phyloP scores from a whole-genome alignment of 176 grass and related monocot species.

The Zea luxurians region DNA sequence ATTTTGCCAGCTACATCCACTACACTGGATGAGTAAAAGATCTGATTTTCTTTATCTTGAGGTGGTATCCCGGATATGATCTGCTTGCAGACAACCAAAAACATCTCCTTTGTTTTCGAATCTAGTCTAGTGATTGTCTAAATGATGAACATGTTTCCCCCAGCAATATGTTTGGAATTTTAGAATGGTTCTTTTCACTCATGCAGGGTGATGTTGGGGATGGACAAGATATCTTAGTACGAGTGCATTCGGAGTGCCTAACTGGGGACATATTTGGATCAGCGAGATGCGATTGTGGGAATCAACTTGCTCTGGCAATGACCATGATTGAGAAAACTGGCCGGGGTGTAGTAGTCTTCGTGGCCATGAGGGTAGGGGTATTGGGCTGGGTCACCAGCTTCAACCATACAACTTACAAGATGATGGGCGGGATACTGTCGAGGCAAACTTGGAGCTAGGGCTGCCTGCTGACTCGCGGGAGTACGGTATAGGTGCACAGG shows the following conservation, averaged over 20 bases:
- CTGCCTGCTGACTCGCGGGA: constrained; percentile 87
- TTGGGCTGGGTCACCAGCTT: constrained; percentile 92
- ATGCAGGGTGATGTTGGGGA: constrained; percentile 94
- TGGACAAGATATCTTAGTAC: constrained; percentile 83
- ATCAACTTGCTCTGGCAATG: constrained; percentile 76
- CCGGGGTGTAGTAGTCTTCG: constrained; percentile 83
- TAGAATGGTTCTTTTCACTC: constrained; percentile 28
- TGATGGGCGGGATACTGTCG: constrained; percentile 80
- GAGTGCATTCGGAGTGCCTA: constrained; percentile 87
- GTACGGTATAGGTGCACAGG: constrained; percentile 86
- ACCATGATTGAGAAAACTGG: constrained; percentile 86
- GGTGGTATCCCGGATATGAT: background rate
- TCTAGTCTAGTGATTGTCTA: constrained; percentile 22
- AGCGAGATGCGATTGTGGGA: constrained; percentile 79
- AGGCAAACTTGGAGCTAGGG: constrained; percentile 96
- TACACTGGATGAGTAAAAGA: constrained; percentile 21
- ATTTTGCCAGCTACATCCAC: constrained; percentile 12
- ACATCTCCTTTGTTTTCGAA: background rate
- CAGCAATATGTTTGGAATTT: constrained; percentile 3
- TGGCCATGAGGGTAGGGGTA: constrained; percentile 91
- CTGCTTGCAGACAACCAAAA: constrained; percentile 4
- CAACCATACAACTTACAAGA: constrained; percentile 89
- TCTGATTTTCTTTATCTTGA: background rate
- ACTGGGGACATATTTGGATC: constrained; percentile 97
- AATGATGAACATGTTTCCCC: constrained; percentile 1